These are phyloP conservation scores for Hymenochaete sp. DNA, from an alignment of 1,284 basidiomycete species.

Conservation along the genomic window DNA sequence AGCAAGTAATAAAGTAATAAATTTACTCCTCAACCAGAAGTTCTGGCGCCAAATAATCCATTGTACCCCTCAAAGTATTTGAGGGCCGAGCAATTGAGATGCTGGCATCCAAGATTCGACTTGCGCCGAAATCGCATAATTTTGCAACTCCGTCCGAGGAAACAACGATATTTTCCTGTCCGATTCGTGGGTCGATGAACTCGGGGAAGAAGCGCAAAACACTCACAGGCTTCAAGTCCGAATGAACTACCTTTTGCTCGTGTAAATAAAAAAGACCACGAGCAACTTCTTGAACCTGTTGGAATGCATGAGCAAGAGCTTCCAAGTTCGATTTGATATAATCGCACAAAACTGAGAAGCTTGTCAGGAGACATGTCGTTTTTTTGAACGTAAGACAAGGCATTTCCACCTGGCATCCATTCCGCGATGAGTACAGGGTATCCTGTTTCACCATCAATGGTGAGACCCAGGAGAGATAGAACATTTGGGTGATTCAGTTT, in stretches of 20 bases:
- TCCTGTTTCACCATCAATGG: slow-evolving; percentile 4
- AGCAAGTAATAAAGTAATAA: no score
- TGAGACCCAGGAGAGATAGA: slow-evolving; percentile 12
- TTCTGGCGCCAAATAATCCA: slow-evolving; percentile 6
- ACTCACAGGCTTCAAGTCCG: slow-evolving; percentile 9
- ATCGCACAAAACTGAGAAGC: not conserved
- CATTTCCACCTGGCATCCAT: slow-evolving; percentile 11
- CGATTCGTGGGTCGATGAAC: not conserved
- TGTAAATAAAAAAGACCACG: slow-evolving; percentile 9
- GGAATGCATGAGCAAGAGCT: not conserved
- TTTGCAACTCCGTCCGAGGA: not conserved
- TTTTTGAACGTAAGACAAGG: not conserved
- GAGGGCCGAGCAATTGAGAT: not conserved
- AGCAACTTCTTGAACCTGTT: slow-evolving; percentile 6
- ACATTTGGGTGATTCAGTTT: slow-evolving; percentile 12
- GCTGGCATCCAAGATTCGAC: slow-evolving; percentile 1
- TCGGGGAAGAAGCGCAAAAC: not conserved
- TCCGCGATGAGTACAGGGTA: slow-evolving; percentile 10
- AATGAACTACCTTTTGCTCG: slow-evolving; percentile 1
- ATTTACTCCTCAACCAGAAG: not conserved
- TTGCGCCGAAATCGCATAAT: slow-evolving; percentile 11
- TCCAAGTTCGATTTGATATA: not conserved
- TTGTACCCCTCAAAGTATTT: not conserved
- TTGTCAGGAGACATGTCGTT: not conserved
- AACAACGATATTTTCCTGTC: slow-evolving; percentile 10